A percentile compares a stretch with the other conserved stretches of the same genome.
Evolutionary conservation across 306 rosid species (phyloP).

Genomic region (Cajanus cajan): DNA sequence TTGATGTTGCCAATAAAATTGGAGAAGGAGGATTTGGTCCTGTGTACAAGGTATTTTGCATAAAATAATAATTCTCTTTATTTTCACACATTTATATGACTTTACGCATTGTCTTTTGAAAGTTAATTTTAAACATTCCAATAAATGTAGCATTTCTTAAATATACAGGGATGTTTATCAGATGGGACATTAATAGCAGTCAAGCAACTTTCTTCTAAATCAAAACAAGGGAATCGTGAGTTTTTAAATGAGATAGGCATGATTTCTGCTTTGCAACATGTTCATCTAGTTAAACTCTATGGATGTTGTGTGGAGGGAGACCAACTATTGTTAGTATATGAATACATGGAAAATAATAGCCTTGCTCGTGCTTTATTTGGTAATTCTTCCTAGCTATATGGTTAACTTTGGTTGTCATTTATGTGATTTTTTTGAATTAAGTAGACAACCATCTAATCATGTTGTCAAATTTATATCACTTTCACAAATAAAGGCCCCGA

Average conservation of each 20-base stretch:
- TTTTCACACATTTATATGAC: background rate
- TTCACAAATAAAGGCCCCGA: conserved; percentile 29
- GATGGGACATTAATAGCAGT: conserved; percentile 58
- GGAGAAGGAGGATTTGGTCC: conserved; percentile 82
- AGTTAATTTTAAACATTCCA: background rate
- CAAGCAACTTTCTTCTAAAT: conserved; percentile 58
- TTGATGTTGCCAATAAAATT: conserved; percentile 53
- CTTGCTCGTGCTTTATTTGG: conserved; percentile 61
- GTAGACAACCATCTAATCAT: background rate
- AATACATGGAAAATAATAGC: conserved; percentile 60
- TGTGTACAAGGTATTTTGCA: conserved; percentile 54
- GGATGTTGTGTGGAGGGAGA: conserved; percentile 64
- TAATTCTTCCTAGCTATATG: conserved; percentile 24
- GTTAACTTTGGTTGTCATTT: background rate
- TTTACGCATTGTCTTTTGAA: background rate
- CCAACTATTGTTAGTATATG: conserved; percentile 53
- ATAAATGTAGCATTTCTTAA: background rate
- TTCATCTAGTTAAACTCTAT: conserved; percentile 56
- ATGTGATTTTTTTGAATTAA: background rate
- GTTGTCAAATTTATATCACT: background rate
- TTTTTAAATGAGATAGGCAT: conserved; percentile 63
- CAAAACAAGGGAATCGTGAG: conserved; percentile 65
- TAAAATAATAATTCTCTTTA: background rate
- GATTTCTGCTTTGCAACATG: conserved; percentile 64
- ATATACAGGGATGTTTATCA: conserved; percentile 46